Evolutionary conservation across 352 stramenopile species (phyloP), one percentile per base, ranked within the genome.

Genomic region (Pythium biforme): DNA sequence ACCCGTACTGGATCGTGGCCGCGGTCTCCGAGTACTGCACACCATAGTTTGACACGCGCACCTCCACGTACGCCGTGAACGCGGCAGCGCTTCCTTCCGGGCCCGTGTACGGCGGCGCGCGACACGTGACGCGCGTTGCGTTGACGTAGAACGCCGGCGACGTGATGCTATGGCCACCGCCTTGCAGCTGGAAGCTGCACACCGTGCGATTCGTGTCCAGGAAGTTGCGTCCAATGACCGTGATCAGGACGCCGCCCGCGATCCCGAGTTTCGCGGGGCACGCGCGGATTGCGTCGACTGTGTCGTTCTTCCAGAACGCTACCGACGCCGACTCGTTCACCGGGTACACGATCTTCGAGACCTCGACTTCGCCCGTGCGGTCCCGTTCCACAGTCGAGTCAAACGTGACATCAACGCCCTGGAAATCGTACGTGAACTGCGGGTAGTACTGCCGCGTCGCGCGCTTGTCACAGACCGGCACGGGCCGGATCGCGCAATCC

Each of bases 161-260:
- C 27, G 34, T 73, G 23, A 86, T 47, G 14, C 68, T 20, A 27
- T 74, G 55, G 10, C 58, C 72, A 58, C 34, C 58, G 15, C 43
- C 49, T 3, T 46, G 62, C 2, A 85, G 37, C 40, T 85, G 73
- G 55, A 88, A 97, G 46, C 90, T 81, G 59, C 96, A 98, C 23
- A 88, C 88, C 0, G 98, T 75, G n/a, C 79, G 72, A 17, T 70
- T 74, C 4, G 82, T 92, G 39, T 98, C 77, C 8, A 79, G 68
- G 64, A 99, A 99, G 73, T 99, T 98, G 20, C 94, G 80, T 2
- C 96, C 97, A 39, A 99, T 95, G 8, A 99, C 79, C 39, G 89
- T 98, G 15, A 98, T 33, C 4, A 90, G 43, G 14, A 81, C 61
- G 19, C 77, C 81, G 34, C 84, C 81, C 31, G 26, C 65, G 33